Base-by-base conservation (phyloP, 345 rosid genomes). In the Luvunga scandens region DNA sequence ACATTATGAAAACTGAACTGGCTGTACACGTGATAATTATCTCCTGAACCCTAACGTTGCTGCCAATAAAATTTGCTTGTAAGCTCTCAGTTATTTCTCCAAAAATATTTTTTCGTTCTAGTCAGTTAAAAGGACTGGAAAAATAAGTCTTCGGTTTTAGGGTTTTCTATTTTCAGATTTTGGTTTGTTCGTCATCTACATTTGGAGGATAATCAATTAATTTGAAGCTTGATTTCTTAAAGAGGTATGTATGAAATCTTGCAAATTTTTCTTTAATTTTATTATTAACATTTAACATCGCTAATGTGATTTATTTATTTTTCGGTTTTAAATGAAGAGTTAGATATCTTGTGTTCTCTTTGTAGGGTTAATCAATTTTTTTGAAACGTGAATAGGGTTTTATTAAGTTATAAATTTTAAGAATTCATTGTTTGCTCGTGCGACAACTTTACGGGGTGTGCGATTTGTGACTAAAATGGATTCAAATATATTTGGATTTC, bases 41-140 rank as follows among this genome's bases (percentile, higher is more conserved):
- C 61, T 71, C 39, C 28, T 0, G 73, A 79, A 81, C 87, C 84
- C 79, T 78, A 79, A 57, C 70, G 62, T 14, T 66, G 67, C 73
- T 61, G 18, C 50, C 50, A 45, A 45, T 12, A 45, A 45, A 45
- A 13, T 45, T 13, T 45, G 50, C 5, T 45, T 45, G 50, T 13
- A 45, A 12, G 5, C 50, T 45, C 18, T 45, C 50, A 45, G 13
- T 45, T 45, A 4, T 45, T 45, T 14, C 18, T 2, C 4, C 45
- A 10, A 42, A 42, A 42, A 10, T 45, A 10, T 13, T 45, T 14
- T 30, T 62, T 33, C 9, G 27, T 80, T 75, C 65, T 75, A 24
- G 64, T 79, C 62, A 10, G 25, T 2, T 7, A 2, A 59, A 13
- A 13, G 71, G 77, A 73, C 72, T 69, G 38, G 48, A 80, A 75